A percentile compares a stretch with the other conserved stretches of the same genome.
phyloP scores from a whole-genome alignment of 148 eudicot genomes.

The Rhododendron kiyosumense region DNA sequence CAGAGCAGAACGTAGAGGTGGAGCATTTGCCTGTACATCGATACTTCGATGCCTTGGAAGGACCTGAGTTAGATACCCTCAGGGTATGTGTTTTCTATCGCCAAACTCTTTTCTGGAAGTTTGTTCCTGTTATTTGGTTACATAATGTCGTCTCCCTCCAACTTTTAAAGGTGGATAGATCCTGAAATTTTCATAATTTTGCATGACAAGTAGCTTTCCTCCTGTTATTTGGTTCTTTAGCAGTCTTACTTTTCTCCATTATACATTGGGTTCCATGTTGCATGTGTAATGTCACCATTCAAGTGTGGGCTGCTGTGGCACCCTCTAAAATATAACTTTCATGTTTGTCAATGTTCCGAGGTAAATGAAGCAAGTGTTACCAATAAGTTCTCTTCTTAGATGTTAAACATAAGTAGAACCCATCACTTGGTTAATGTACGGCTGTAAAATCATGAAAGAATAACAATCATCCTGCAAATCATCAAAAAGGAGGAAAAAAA shows the following conservation, averaged over 20 bases:
- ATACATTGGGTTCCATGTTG: not conserved
- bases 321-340: not conserved
- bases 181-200: not conserved
- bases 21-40: slow-evolving; percentile 61
- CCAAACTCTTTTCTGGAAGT: not conserved
- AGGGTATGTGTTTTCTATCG: slow-evolving; percentile 37
- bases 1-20: slow-evolving; percentile 22
- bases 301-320: not conserved
- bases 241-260: not conserved
- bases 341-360: not conserved
- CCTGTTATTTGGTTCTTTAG: not conserved
- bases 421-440: no score
- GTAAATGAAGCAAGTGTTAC: not conserved
- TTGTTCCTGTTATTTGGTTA: not conserved
- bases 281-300: not conserved
- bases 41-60: slow-evolving; percentile 82
- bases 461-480: not conserved
- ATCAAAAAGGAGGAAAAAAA: not conserved
- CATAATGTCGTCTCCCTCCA: not conserved
- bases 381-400: not conserved
- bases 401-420: not conserved
- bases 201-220: no score
- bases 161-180: not conserved
- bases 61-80: slow-evolving; percentile 82
- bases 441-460: no score